Base-by-base conservation (phyloP, 2,329 filamentous ascomycete species). In the Torrubiellomyces zombiae region DNA sequence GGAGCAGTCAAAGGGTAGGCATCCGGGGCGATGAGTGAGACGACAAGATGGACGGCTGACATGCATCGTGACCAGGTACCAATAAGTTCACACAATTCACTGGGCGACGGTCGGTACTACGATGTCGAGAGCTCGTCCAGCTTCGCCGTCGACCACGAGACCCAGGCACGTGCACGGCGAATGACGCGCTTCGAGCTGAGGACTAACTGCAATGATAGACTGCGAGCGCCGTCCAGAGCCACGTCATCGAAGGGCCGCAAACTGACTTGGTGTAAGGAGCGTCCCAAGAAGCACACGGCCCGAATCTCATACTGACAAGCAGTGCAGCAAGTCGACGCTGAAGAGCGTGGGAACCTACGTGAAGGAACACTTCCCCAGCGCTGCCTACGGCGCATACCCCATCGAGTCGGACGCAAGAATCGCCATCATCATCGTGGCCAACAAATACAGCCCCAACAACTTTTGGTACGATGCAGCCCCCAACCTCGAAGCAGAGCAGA, bases 401-500 rank as follows among this genome's bases (percentile, higher is more conserved):
- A 73, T 71, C 38, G 69, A 81, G 39, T 62, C 75, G 35, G 79
- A 86, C 48, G 67, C 68, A 15, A 71, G 74, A 39, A 54, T 95
- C 31, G 81, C 83, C 23, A 62, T 94, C 35, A 54, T 92, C 27
- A 71, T 93, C 25, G 85, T 93, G 24, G 80, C 85, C 28, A 94
- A 89, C 61, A 94, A 94, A 53, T 95, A 95, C 60, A 92, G 80
- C 42, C 89, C 91, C 6, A 82, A 85, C 49, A 98, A 98, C 63
- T 98, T 83, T 64, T 95, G 89, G 83, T 83, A 58, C 20, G 55
- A 25, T n/a, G n/a, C n/a, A n/a, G n/a, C n/a, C n/a, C n/a, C 17
- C 8, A 9, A 14, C 9, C 8, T 4, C 6, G 27, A n/a, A n/a
- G 18, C 7, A 8, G 12, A n/a, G 10, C 21, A 26, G 7, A 8